Base-by-base conservation (phyloP, 2,329 filamentous ascomycete species). In the Monilinia laxa region DNA sequence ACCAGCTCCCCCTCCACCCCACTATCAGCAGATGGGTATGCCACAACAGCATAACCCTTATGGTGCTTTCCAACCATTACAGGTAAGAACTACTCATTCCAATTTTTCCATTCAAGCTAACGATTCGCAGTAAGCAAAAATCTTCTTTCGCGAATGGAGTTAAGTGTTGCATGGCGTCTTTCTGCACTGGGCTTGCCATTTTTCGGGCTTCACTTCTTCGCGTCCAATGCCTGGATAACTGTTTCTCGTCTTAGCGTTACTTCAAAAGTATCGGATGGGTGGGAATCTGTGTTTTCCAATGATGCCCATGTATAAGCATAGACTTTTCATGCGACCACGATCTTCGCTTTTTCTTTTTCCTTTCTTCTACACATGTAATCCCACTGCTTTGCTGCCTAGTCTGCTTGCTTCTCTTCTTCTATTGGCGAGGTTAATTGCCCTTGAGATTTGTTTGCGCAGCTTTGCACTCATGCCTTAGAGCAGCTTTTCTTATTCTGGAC, bases 1-100 rank as follows among this genome's bases (percentile, higher is more conserved):
- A 71, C 95, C 95, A 70, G 95, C 95, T 62, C 95, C 95, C 69
- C 89, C 89, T 54, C 89, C 89, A 73, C 89, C 89, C 49, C 88
- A 90, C 76, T 88, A 90, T 76, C 87, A 87, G 76, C 84, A 84
- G 70, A 89, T 89, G 86, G 75, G 75, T 35, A 76, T 76, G 73
- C 75, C 75, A 66, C 75, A 75, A 47, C 66, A 70, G 40, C 72
- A 77, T 57, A 65, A 65, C 47, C 74, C 74, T 54, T 77, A 76
- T 68, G 74, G 74, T n/a, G 70, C 74, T 57, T 76, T 75, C 66
- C 74, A 74, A 68, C 75, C 74, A 66, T 67, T 77, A 65, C 75
- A 77, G 72, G 76, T 75, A 72, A 72, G 71, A 18, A 69, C 23
- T 25, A 12, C 62, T 28, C 28, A 35, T 49, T 45, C 14, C 23